Evolutionary conservation across 129 eudicot genomes (phyloP).

Genomic region (Calendula officinalis): DNA sequence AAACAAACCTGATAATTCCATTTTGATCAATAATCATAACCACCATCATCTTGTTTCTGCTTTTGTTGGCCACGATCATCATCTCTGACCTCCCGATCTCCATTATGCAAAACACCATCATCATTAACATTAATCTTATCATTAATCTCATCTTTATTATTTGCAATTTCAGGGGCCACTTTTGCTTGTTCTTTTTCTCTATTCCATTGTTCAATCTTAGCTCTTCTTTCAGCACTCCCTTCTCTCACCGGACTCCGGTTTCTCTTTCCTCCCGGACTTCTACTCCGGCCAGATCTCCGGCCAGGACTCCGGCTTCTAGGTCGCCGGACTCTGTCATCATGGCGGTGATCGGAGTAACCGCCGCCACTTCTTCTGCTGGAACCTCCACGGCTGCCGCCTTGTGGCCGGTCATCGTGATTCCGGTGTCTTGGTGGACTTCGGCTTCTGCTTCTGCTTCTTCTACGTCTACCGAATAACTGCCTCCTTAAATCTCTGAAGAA

Average conservation of each 20-base stretch:
- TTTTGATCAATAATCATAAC: constrained; percentile 29
- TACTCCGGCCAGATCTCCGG: constrained; percentile 78
- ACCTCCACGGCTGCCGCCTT: constrained; percentile 51
- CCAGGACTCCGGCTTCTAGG: constrained; percentile 94
- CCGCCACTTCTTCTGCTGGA: constrained; percentile 54
- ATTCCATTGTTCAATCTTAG: constrained; percentile 95
- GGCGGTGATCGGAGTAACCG: constrained; percentile 44
- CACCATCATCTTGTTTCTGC: constrained; percentile 25
- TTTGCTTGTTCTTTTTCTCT: constrained; percentile 78
- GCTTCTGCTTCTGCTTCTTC: constrained; percentile 85
- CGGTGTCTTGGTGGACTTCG: constrained; percentile 48
- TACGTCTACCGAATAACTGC: constrained; percentile 79
- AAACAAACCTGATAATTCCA: constrained; percentile 39
- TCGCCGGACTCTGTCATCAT: constrained; percentile 54
- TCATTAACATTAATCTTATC: constrained; percentile 21
- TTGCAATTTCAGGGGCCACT: constrained; percentile 36
- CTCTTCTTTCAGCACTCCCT: constrained; percentile 95
- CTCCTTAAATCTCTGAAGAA: constrained; percentile 72
- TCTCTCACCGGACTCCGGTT: constrained; percentile 80
- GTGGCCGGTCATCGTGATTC: constrained; percentile 53
- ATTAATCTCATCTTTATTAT: constrained; percentile 18
- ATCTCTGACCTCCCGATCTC: constrained; percentile 23
- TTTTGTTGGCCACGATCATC: constrained; percentile 35
- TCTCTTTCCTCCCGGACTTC: constrained; percentile 86
- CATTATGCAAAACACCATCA: constrained; percentile 20